phyloP scores from a whole-genome alignment of 2,329 filamentous ascomycete genomes.

The Paraphoma chrysanthemicola region DNA sequence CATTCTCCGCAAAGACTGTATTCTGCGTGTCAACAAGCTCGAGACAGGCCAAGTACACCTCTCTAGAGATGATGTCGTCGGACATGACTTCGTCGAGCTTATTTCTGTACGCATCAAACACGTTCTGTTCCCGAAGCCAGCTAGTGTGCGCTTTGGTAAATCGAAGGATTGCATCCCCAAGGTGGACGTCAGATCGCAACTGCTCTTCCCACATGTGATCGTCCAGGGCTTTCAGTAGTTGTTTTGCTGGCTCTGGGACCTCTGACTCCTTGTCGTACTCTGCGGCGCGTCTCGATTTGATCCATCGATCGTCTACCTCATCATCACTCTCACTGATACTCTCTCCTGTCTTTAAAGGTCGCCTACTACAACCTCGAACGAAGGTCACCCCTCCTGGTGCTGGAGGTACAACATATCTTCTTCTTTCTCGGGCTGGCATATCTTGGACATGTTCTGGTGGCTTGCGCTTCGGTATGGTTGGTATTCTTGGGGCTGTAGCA shows the following conservation, averaged over 20 bases:
- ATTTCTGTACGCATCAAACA: constrained; percentile 33
- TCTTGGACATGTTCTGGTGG: constrained; percentile 22
- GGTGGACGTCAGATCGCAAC: constrained; percentile 40
- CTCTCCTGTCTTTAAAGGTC: constrained; percentile 47
- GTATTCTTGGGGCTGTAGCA: not conserved
- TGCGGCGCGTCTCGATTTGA: constrained; percentile 37
- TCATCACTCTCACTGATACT: constrained; percentile 54
- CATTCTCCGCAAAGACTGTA: not conserved
- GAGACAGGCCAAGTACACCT: constrained; percentile 24
- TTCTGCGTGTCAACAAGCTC: constrained; percentile 9
- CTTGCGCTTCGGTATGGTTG: constrained; percentile 10
- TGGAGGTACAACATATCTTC: constrained; percentile 46
- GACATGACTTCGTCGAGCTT: constrained; percentile 42
- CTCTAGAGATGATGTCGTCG: constrained; percentile 35
- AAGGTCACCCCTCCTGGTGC: constrained; percentile 44
- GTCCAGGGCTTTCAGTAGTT: constrained; percentile 49
- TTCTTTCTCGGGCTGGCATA: constrained; percentile 14
- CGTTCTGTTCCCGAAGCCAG: constrained; percentile 26
- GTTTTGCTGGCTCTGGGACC: constrained; percentile 22
- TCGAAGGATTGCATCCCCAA: constrained; percentile 48
- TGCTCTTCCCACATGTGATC: constrained; percentile 47
- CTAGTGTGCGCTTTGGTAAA: constrained; percentile 40
- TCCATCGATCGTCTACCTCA: constrained; percentile 49
- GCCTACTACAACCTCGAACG: constrained; percentile 51
- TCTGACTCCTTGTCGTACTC: constrained; percentile 20